Evolutionary conservation across 768 basidiomycete genomes (phyloP), one percentile per base, ranked within the genome.

Genomic region (Chalciporus piperatus): DNA sequence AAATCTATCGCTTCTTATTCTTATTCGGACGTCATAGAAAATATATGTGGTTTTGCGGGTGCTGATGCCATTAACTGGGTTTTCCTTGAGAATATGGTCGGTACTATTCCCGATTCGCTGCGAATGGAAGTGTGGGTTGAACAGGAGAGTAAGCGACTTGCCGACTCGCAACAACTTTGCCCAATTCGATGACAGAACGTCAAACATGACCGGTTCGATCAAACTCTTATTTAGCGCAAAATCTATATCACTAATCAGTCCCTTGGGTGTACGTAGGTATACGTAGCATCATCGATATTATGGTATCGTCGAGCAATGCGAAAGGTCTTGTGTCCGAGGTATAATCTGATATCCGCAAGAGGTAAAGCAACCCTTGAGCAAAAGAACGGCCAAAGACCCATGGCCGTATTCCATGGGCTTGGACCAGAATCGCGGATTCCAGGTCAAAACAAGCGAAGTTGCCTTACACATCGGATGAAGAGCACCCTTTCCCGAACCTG

Each of bases 401-500:
- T 14, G n/a, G 30, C 30, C 16, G 35, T 4, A 14, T n/a, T 35
- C 33, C 30, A 9, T 32, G 12, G 3, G 16, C 35, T 37, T 37
- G n/a, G 35, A 37, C 35, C 33, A 16, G 33, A 12, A 33, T 14
- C 33, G 12, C 33, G 12, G 14, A 13, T 33, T 16, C 16, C 35
- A 6, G 14, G 16, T 37, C 35, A n/a, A 37, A 37, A 14, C 35
- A 37, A 8, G 35, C 35, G 6, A 37, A 37, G 16, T 37, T n/a
- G n/a, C 35, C 14, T 37, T 37, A 14, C 16, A n/a, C 10, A 37
- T 16, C 16, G 16, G 35, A 37, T 8, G 35, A 37, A 37, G 35
- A 37, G 35, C 16, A 3, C 51, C 46, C 47, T 54, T 41, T 46
- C 42, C 42, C 14, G 53, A 58, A 38, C 8, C 40, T 14, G 52